Evolutionary conservation across 257 asterid species (phyloP).

Genomic region (Salvia splendens): DNA sequence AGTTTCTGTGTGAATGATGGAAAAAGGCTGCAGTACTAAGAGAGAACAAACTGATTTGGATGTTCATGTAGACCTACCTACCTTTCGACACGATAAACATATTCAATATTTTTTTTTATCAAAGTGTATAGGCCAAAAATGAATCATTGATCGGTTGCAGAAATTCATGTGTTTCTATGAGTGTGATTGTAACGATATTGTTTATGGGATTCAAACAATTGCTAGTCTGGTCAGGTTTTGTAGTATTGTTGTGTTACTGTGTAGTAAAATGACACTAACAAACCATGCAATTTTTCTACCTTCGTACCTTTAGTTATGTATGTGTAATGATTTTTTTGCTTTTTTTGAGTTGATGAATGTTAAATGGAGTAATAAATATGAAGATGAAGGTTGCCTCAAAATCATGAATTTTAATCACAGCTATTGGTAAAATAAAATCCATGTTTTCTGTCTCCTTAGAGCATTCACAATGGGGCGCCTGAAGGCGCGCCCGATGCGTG

Average conservation of each 20-base stretch:
- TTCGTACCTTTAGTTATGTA: background rate
- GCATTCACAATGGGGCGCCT: too few relatives aligned
- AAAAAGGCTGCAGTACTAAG: constrained; percentile 11
- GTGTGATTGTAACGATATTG: constrained; percentile 36
- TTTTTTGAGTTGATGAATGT: background rate
- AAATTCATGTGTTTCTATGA: constrained; percentile 26
- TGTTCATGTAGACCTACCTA: constrained; percentile 13
- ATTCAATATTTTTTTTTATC: constrained; percentile 24
- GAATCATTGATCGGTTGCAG: constrained; percentile 35
- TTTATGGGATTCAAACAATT: constrained; percentile 23
- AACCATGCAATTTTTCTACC: background rate
- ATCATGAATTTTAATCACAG: too few relatives aligned
- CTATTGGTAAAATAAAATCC: too few relatives aligned
- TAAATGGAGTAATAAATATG: too few relatives aligned
- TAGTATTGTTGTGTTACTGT: constrained; percentile 1
- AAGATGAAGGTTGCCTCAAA: too few relatives aligned
- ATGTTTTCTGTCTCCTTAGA: too few relatives aligned
- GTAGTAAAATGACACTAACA: background rate
- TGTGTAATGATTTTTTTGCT: background rate
- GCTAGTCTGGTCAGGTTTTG: constrained; percentile 11
- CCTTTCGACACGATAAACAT: constrained; percentile 21
- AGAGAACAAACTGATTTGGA: constrained; percentile 1
- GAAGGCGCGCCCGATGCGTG: too few relatives aligned
- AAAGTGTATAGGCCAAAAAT: constrained; percentile 38
- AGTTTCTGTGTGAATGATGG: constrained; percentile 17